Evolutionary conservation across 2,329 filamentous ascomycete genomes (phyloP), one percentile per base, ranked within the genome.

Genomic region (Penicillium palitans): DNA sequence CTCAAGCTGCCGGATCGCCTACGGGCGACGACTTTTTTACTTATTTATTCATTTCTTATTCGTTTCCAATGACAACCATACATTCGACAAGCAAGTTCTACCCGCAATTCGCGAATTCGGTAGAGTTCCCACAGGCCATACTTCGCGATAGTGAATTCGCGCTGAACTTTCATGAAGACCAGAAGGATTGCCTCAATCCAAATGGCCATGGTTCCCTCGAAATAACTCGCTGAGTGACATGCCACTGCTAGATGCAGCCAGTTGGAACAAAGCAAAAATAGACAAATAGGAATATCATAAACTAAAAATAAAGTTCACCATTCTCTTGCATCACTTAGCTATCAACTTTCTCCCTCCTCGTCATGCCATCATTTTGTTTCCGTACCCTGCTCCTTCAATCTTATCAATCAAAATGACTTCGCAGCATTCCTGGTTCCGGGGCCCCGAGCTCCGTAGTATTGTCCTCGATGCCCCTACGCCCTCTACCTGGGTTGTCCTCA

Each of bases 71-170:
- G n/a, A 19, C 3, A 15, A 17, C 2, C 4, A 31, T 33, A 3
- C 7, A 9, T 21, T 10, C 12, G 7, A 21, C n/a, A n/a, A 12
- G 12, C 8, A 27, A 17, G 24, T 24, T 49, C 37, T 58, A 66
- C 27, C 7, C 60, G 61, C 19, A 70, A 46, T 25, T 55, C 66
- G 21, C 68, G 63, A 17, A 69, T 65, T 24, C 59, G 61, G 27
- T 59, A 52, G 7, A 69, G 55, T 29, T 58, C 66, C 48, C 63
- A 49, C 45, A 67, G 63, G 1, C 68, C 70, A 56, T 68, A 63
- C 19, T 67, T 63, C 13, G 65, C 62, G 44, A 71, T 64, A 5
- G 68, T 17, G 6, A 61, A 19, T 19, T 19, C 8, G n/a, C 9
- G 4, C 37, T 19, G 9, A 39, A 19, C 33, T 39, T 39, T 39